phyloP scores from a whole-genome alignment of 768 basidiomycete species.

The Suillus plorans region DNA sequence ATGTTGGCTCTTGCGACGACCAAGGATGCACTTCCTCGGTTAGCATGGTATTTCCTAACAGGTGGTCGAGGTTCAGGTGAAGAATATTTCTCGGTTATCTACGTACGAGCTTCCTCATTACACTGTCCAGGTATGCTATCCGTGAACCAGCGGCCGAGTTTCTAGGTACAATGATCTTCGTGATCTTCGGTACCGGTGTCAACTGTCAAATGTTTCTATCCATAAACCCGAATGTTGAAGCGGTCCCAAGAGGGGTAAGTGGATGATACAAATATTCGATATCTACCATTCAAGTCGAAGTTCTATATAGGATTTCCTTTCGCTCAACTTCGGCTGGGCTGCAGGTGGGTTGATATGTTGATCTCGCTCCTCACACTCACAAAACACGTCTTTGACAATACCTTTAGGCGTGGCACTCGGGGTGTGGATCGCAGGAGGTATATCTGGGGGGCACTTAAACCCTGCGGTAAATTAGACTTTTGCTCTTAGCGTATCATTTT shows the following conservation, averaged over 20 bases:
- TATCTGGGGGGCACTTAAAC: constrained; percentile 77
- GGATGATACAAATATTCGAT: neutral
- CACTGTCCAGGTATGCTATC: constrained; percentile 38
- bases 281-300: constrained; percentile 7
- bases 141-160: constrained; percentile 67
- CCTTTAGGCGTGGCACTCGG: constrained; percentile 54
- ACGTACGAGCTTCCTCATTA: neutral
- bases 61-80: constrained; percentile 58
- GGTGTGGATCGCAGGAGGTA: constrained; percentile 63
- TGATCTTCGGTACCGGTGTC: constrained; percentile 60
- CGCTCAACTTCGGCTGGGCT: constrained; percentile 32
- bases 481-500: neutral
- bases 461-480: constrained; percentile 49
- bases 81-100: constrained; percentile 10
- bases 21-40: neutral
- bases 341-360: constrained; percentile 20
- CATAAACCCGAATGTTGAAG: constrained; percentile 41
- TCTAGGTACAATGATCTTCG: constrained; percentile 54
- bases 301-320: constrained; percentile 19
- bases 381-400: neutral
- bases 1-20: neutral
- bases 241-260: constrained; percentile 57
- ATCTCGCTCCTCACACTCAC: neutral
- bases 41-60: constrained; percentile 42
- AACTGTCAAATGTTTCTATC: constrained; percentile 59